Base-by-base conservation (phyloP, 2,329 filamentous ascomycete species). In the Diaporthe sp. region DNA sequence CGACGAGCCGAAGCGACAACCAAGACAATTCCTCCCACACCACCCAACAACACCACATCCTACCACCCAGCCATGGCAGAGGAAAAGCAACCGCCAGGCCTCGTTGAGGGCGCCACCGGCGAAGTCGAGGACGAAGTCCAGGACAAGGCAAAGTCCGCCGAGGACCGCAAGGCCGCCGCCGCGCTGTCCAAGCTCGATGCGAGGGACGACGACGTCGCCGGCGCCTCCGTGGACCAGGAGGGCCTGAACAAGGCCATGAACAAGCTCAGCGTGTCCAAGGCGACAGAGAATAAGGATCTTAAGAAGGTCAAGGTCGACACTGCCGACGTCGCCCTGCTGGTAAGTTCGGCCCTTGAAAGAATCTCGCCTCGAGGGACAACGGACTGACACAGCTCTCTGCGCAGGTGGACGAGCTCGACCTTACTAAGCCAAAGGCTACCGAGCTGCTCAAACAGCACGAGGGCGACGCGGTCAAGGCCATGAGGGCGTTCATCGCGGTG, bases 81-180 rank as follows among this genome's bases (percentile, higher is more conserved):
- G 82, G 85, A 88, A 77, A 89, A 90, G 65, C 91, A 93, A 82
- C 91, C 92, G 57, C 81, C 87, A 59, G 86, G 82, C 70, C 82
- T 93, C 75, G 86, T 88, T 77, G 91, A 93, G 82, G 92, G 92
- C 81, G 90, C 90, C 75, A 88, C 89, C 61, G 89, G 87, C 76
- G 90, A 92, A 77, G 86, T 89, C 77, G 90, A 92, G 74, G 90
- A 92, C 77, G 89, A 91, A 79, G 84, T 87, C 78, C 83, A 84
- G 68, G 78, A 83, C 44, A 84, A 86, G 74, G 88, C 89, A 80
- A 93, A 92, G 84, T 91, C 90, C 57, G 93, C 93, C 81, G 93
- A 95, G 84, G 93, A 95, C 85, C 92, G 93, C 84, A 95, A 95
- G 84, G 93, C 93, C 61, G 93, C 93, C 55, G 92, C 92, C 9